phyloP scores from a whole-genome alignment of 108 stramenopile genomes.

The Discostella pseudostelligera region DNA sequence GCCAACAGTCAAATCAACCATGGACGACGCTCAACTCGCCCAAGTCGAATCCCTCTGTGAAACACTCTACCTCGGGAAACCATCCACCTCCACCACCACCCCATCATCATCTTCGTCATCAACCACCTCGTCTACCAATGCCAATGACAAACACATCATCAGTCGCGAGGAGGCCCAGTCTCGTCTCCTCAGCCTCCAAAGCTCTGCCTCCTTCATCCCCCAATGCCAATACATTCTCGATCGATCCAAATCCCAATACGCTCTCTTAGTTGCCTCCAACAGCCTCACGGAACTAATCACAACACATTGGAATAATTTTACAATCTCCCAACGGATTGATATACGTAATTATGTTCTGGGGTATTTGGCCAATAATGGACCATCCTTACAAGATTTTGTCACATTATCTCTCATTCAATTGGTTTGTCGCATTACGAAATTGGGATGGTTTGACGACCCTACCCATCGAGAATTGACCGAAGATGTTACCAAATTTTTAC shows the following conservation, averaged over 20 bases:
- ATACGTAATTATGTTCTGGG: constrained; percentile 95
- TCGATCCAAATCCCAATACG: constrained; percentile 86
- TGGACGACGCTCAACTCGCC: constrained; percentile 88
- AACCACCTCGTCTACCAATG: no score
- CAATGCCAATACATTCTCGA: constrained; percentile 98
- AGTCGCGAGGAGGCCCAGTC: constrained; percentile 81
- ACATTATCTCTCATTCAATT: constrained; percentile 85
- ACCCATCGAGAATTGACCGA: constrained; percentile 92
- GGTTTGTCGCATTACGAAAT: constrained; percentile 96
- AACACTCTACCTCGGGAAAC: constrained; percentile 84
- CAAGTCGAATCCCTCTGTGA: constrained; percentile 96
- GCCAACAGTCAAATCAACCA: no score
- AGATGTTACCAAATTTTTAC: constrained; percentile 94
- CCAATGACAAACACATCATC: constrained; percentile 48
- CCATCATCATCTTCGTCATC: no score
- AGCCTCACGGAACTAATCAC: constrained; percentile 91
- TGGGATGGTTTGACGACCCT: constrained; percentile 96
- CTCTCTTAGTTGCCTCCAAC: constrained; percentile 92
- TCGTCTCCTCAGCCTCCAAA: constrained; percentile 89
- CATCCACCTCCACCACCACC: constrained; percentile 37
- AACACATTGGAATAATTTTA: constrained; percentile 95
- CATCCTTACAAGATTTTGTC: constrained; percentile 87
- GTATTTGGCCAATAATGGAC: constrained; percentile 94
- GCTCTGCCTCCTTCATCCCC: constrained; percentile 92
- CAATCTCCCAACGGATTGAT: constrained; percentile 89